Conservation (phyloP, 2,329 filamentous ascomycete species). For the Colletotrichum tamarilloi region DNA sequence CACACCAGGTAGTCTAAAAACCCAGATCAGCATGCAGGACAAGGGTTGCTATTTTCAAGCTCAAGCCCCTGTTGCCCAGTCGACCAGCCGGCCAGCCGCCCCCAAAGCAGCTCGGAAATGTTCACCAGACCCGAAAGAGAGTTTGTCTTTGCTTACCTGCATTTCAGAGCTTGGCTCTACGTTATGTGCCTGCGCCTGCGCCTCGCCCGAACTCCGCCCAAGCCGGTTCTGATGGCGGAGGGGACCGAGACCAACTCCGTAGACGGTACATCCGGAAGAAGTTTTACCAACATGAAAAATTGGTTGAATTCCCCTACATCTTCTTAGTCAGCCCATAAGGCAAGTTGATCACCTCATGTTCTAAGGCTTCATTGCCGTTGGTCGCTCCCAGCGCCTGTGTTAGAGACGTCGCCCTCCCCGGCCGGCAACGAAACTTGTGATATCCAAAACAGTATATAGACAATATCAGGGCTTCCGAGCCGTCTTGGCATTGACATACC, state of each 20-base stretch:
- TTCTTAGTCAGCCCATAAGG: conserved; percentile 7
- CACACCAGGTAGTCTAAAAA: conserved; percentile 20
- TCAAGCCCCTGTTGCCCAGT: conserved; percentile 30
- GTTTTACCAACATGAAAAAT: not conserved
- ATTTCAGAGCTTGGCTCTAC: not conserved
- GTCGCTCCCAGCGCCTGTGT: not conserved
- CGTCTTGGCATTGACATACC: too few species aligned
- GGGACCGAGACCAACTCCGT: not conserved
- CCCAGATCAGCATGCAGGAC: conserved; percentile 35
- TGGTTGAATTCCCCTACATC: not conserved
- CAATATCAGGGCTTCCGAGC: not conserved
- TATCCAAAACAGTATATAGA: not conserved
- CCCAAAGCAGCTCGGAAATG: conserved; percentile 13
- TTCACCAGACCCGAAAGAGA: conserved; percentile 21
- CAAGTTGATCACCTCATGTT: not conserved
- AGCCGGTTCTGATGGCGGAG: not conserved
- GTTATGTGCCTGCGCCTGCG: not conserved
- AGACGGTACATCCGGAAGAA: too few species aligned
- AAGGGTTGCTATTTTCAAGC: conserved; percentile 31
- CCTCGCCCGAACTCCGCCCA: not conserved
- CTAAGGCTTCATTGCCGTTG: not conserved
- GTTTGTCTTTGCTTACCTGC: conserved; percentile 23
- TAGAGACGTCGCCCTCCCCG: not conserved
- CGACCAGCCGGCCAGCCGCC: conserved; percentile 25
- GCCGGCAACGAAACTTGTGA: not conserved